Evolutionary conservation across 2,329 filamentous ascomycete genomes (phyloP), one percentile per base, ranked within the genome.

Genomic region (Dothideomycetes sp.): DNA sequence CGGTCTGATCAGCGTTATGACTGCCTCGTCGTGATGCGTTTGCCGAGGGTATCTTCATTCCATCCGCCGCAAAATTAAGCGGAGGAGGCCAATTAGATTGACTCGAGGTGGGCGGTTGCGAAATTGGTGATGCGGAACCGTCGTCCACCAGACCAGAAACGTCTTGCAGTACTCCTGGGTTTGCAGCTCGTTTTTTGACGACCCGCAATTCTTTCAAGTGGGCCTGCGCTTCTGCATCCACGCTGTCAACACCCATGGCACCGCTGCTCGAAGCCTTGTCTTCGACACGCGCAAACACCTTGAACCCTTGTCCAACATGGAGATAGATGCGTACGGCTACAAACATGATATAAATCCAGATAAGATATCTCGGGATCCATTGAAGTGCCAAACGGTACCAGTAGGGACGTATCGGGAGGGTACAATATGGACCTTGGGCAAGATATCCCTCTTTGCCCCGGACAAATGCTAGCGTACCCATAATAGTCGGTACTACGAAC

Each of bases 331-430:
- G 74, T 17, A 73, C 63, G 34, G 85, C 84, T 2, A 83, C 73
- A 19, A 67, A 57, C 23, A 84, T 61, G 47, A 88, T 81, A 18
- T 71, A 63, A 7, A 71, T 53, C 48, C 82, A 75, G 37, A 86
- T 78, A 24, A 83, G 49, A 48, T 86, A 86, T 35, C 83, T 71
- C 24, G 83, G 84, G 6, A 83, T 69, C 83, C 84, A 89, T 43
- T 74, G 73, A 2, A 88, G 64, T 0, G 73, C 76, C 12, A 80
- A 63, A 30, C 78, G 70, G 47, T 80, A 80, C 84, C 83, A 88
- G 45, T 70, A 69, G 0, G 80, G 78, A 3, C 73, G 67, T 12
- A 74, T 64, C 0, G 82, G 80, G 3, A 88, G 65, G 47, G 80
- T 80, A 57, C 84, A 89, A 51, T 78, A 82, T 15, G 77, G 73